Conservation (phyloP, 495 filamentous ascomycete species). For the Penicillium coprophilum region DNA sequence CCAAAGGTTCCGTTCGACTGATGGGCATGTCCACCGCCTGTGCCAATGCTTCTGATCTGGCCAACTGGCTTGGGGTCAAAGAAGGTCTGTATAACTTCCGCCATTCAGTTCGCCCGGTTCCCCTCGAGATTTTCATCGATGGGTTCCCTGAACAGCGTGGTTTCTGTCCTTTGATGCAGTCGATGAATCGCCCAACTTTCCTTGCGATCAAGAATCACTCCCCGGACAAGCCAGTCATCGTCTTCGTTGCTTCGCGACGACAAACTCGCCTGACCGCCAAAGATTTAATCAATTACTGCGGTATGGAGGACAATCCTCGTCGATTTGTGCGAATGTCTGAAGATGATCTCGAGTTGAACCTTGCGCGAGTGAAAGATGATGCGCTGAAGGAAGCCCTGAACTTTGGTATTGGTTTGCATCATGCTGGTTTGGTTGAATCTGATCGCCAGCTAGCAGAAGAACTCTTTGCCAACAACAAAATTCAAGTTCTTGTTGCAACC, state of each 20-base stretch:
- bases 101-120: constrained; percentile 95
- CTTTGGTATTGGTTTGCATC: constrained; percentile 96
- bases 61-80: constrained; percentile 96
- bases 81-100: constrained; percentile 97
- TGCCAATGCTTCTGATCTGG: constrained; percentile 91
- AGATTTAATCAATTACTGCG: constrained; percentile 94
- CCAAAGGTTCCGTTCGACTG: constrained; percentile 79
- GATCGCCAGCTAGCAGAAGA: constrained; percentile 90
- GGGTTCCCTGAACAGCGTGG: constrained; percentile 94
- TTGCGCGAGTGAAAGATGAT: constrained; percentile 85
- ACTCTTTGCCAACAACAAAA: constrained; percentile 95
- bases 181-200: constrained; percentile 97
- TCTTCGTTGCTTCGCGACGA: constrained; percentile 93
- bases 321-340: constrained; percentile 92
- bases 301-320: constrained; percentile 96
- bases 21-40: constrained; percentile 99
- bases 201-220: constrained; percentile 94
- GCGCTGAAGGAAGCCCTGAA: constrained; percentile 85
- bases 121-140: constrained; percentile 93
- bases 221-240: constrained; percentile 94
- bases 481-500: constrained; percentile 95
- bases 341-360: constrained; percentile 83
- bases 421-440: constrained; percentile 93
- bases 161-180: constrained; percentile 98
- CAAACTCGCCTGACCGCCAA: constrained; percentile 94